phyloP scores from a whole-genome alignment of 129 eudicot genomes.

The Flaveria robusta region DNA sequence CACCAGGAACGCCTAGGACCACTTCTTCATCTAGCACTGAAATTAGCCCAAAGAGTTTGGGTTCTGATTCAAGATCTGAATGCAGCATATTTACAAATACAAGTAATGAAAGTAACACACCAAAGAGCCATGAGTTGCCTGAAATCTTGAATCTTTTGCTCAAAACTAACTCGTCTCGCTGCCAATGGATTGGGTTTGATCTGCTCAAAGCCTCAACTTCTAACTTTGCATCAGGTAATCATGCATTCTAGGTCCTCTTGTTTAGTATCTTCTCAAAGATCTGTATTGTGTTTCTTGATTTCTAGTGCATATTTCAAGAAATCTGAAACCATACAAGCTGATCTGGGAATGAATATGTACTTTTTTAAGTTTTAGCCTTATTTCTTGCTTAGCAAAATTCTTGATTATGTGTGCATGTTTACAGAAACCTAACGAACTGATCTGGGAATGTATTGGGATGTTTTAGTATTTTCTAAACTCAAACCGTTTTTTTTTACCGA shows the following conservation, averaged over 20 bases:
- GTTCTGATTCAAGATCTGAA: conserved; percentile 45
- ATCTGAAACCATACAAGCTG: not conserved
- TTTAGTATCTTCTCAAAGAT: not conserved
- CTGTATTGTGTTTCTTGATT: conserved; percentile 18
- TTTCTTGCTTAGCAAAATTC: not conserved
- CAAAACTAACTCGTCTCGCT: conserved; percentile 47
- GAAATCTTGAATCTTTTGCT: conserved; percentile 57
- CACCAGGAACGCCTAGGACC: conserved; percentile 53
- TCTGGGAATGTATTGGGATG: not conserved
- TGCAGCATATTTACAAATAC: conserved; percentile 36
- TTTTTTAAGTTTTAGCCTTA: not conserved
- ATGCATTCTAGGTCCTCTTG: not conserved
- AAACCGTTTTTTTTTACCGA: not conserved
- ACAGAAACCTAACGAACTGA: not conserved
- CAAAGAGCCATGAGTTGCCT: conserved; percentile 45
- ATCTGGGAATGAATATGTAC: not conserved
- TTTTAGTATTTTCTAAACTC: not conserved
- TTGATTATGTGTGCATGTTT: not conserved
- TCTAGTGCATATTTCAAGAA: not conserved
- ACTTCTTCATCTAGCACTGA: conserved; percentile 42
- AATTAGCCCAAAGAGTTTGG: conserved; percentile 47
- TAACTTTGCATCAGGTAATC: conserved; percentile 75
- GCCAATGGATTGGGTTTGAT: conserved; percentile 69
- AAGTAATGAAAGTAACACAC: conserved; percentile 31
- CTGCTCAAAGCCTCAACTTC: conserved; percentile 61